Conservation (phyloP, 2,329 filamentous ascomycete genomes). For the Biscogniauxia marginata region DNA sequence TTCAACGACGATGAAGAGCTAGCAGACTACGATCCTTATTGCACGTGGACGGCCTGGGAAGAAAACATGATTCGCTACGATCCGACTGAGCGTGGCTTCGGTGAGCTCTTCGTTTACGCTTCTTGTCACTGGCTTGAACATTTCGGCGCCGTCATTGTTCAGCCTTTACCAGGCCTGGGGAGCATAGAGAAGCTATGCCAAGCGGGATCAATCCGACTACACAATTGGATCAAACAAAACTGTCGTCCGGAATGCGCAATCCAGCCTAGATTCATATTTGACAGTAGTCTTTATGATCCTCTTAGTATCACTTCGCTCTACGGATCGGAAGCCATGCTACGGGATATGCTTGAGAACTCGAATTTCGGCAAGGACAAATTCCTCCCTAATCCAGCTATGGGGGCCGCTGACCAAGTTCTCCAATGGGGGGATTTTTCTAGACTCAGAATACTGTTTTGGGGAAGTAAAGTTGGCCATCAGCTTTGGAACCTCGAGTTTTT, state of each 20-base stretch:
- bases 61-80: slow-evolving; percentile 26
- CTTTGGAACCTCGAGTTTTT: slow-evolving; percentile 19
- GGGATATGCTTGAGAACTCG: too few species aligned
- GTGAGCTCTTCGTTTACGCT: slow-evolving; percentile 34
- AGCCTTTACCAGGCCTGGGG: too few species aligned
- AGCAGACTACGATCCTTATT: too few species aligned
- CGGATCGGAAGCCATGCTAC: slow-evolving; percentile 33
- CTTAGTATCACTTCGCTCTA: slow-evolving; percentile 35
- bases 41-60: too few species aligned
- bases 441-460: slow-evolving; percentile 18
- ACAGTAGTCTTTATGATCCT: slow-evolving; percentile 33
- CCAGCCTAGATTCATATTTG: slow-evolving; percentile 31
- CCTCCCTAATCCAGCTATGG: slow-evolving; percentile 12
- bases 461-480: slow-evolving; percentile 16
- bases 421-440: slow-evolving; percentile 27
- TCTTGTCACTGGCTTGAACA: slow-evolving; percentile 37
- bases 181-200: slow-evolving; percentile 23
- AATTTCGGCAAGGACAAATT: slow-evolving; percentile 16
- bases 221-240: slow-evolving; percentile 35
- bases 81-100: not conserved
- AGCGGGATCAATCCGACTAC: slow-evolving; percentile 28
- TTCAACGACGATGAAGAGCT: slow-evolving; percentile 25
- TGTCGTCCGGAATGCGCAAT: slow-evolving; percentile 31
- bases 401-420: slow-evolving; percentile 29
- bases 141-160: slow-evolving; percentile 24